Evolutionary conservation across 2,329 filamentous ascomycete genomes (phyloP).

Genomic region (Ceratocystis colombiana): DNA sequence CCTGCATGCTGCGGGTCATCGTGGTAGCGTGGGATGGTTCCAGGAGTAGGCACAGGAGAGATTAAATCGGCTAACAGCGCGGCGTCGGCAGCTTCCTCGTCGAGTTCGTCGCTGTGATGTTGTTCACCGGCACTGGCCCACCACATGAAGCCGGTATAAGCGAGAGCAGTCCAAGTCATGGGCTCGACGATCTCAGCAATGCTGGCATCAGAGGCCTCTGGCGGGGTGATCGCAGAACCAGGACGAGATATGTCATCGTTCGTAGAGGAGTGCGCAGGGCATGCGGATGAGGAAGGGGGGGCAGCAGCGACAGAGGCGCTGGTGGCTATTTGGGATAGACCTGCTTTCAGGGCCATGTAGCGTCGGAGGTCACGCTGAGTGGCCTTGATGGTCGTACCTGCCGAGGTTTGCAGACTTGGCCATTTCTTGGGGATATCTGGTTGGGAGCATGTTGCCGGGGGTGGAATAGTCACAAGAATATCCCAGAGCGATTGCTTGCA

Average conservation of each 20-base stretch:
- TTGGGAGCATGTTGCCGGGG: constrained; percentile 36
- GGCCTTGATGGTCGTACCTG: constrained; percentile 60
- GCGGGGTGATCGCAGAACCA: constrained; percentile 12
- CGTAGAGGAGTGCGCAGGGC: constrained; percentile 21
- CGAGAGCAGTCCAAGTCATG: constrained; percentile 59
- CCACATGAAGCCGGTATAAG: constrained; percentile 79
- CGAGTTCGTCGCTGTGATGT: constrained; percentile 49
- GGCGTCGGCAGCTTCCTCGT: constrained; percentile 47
- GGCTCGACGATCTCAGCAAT: constrained; percentile 52
- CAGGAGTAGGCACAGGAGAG: constrained; percentile 31
- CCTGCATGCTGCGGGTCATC: neutral
- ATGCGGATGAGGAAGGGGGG: neutral
- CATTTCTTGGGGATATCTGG: constrained; percentile 40
- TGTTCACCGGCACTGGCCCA: constrained; percentile 78
- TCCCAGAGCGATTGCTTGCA: constrained; percentile 85
- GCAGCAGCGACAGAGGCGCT: no score
- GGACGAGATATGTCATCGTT: constrained; percentile 17
- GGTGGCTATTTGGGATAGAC: constrained; percentile 43
- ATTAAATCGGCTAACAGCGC: constrained; percentile 45
- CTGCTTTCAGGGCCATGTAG: constrained; percentile 58
- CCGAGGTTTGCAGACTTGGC: constrained; percentile 62
- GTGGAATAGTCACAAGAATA: constrained; percentile 71
- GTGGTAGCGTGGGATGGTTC: neutral
- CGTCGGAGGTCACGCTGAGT: constrained; percentile 83
- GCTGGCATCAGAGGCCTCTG: constrained; percentile 36